Percentiles rank a stretch among this genome's conserved stretches.
Evolutionary conservation across 306 rosid species (phyloP).

Genomic region (Rubus parviflorus): DNA sequence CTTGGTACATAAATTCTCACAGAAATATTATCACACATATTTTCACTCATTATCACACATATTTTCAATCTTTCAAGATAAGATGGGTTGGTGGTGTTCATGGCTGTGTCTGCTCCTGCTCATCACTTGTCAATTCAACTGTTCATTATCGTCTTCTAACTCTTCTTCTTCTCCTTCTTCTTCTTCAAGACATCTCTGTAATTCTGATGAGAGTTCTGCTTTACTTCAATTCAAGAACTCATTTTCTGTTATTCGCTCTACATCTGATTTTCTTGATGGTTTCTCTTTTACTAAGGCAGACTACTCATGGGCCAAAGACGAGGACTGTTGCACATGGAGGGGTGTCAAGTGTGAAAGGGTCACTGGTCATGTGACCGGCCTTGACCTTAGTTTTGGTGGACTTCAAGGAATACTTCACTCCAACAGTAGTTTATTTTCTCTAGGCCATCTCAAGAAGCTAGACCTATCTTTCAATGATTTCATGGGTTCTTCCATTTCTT

Average conservation of each 20-base stretch:
- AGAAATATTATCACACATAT: too few relatives aligned
- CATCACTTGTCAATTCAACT: neutral
- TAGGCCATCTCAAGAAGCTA: neutral
- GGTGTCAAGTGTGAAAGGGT: slow-evolving; percentile 20
- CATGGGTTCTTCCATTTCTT: neutral
- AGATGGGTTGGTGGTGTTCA: neutral
- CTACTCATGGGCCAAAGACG: neutral
- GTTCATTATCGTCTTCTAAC: neutral
- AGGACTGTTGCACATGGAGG: slow-evolving; percentile 12
- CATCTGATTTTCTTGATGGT: too few relatives aligned
- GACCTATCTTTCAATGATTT: neutral
- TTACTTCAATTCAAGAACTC: slow-evolving; percentile 21
- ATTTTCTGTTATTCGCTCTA: neutral
- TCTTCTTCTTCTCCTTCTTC: neutral
- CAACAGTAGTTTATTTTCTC: neutral
- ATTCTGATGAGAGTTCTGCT: slow-evolving; percentile 11
- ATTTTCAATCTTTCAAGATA: neutral
- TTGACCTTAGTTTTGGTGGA: neutral
- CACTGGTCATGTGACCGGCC: slow-evolving; percentile 10
- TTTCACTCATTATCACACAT: neutral
- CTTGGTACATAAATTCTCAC: too few relatives aligned
- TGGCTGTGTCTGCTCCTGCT: neutral
- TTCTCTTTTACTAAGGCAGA: too few relatives aligned
- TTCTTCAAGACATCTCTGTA: neutral
- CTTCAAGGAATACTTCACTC: slow-evolving; percentile 10